Conservation (phyloP, 2,329 filamentous ascomycete genomes). For the Nigrospora osmanthi region DNA sequence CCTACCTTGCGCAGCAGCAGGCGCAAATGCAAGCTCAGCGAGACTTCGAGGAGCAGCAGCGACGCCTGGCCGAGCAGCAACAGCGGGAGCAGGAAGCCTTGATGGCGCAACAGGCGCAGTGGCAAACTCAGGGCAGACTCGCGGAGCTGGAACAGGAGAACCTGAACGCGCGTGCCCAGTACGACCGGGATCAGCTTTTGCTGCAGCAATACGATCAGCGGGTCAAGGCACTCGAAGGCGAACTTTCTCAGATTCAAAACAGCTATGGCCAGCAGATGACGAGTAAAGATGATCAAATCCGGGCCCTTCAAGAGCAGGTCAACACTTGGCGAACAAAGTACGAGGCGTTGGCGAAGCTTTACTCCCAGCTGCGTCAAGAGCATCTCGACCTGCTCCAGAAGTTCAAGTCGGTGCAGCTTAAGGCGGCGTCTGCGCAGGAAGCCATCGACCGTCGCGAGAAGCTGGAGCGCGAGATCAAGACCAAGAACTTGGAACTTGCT, state of each 20-base stretch:
- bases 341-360: conserved; percentile 90
- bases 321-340: conserved; percentile 98
- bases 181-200: conserved; percentile 95
- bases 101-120: conserved; percentile 78
- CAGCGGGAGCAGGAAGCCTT: conserved; percentile 85
- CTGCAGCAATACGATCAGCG: conserved; percentile 92
- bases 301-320: conserved; percentile 88
- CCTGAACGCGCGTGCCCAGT: conserved; percentile 86
- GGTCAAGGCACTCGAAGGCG: conserved; percentile 85
- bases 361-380: conserved; percentile 91
- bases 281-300: conserved; percentile 92
- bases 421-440: conserved; percentile 94
- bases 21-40: conserved; percentile 77
- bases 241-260: conserved; percentile 72
- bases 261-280: conserved; percentile 79
- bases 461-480: conserved; percentile 95
- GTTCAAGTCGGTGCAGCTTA: conserved; percentile 92
- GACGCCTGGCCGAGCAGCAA: conserved; percentile 80
- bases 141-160: conserved; percentile 95
- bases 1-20: conserved; percentile 74
- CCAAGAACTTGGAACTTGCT: conserved; percentile 96
- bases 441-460: conserved; percentile 93
- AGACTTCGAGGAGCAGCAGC: conserved; percentile 96
- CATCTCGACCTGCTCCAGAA: conserved; percentile 92
- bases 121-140: conserved; percentile 91